Percentiles rank a stretch among this genome's conserved stretches.
Evolutionary conservation across 2,329 filamentous ascomycete species (phyloP).

Genomic region (Colletotrichum zoysiae): DNA sequence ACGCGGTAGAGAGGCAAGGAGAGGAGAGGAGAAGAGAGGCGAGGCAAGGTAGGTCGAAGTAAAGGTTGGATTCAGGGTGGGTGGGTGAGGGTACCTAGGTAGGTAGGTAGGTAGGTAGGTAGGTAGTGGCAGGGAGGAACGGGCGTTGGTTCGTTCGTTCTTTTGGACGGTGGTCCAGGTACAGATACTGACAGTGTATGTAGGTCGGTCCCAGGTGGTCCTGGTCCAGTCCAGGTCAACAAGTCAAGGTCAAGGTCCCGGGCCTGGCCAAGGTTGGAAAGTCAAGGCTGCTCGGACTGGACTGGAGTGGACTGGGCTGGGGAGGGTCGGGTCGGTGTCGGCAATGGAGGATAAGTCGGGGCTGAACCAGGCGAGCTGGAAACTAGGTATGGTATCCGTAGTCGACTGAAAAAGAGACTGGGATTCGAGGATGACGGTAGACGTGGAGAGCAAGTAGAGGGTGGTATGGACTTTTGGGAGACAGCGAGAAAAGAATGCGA

Average conservation of each 20-base stretch:
- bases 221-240: constrained; percentile 9
- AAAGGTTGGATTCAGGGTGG: constrained; percentile 2
- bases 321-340: not conserved
- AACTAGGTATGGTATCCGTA: not conserved
- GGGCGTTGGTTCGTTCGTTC: constrained; percentile 21
- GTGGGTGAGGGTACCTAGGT: constrained; percentile 17
- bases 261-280: constrained; percentile 1
- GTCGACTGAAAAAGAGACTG: not conserved
- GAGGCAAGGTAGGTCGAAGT: constrained; percentile 24
- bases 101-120: constrained; percentile 30
- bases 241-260: constrained; percentile 26
- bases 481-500: not conserved
- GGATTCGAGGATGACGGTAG: constrained; percentile 7
- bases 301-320: constrained; percentile 2
- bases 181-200: not conserved
- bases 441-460: not conserved
- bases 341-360: constrained; percentile 18
- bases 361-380: constrained; percentile 13
- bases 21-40: not conserved
- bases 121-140: constrained; percentile 9
- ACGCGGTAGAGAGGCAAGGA: constrained; percentile 3
- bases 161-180: constrained; percentile 17
- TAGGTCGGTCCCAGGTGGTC: constrained; percentile 10
- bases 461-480: not conserved
- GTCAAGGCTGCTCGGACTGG: constrained; percentile 14